phyloP scores from a whole-genome alignment of 2,329 filamentous ascomycete genomes.

The Colletotrichum costaricense region DNA sequence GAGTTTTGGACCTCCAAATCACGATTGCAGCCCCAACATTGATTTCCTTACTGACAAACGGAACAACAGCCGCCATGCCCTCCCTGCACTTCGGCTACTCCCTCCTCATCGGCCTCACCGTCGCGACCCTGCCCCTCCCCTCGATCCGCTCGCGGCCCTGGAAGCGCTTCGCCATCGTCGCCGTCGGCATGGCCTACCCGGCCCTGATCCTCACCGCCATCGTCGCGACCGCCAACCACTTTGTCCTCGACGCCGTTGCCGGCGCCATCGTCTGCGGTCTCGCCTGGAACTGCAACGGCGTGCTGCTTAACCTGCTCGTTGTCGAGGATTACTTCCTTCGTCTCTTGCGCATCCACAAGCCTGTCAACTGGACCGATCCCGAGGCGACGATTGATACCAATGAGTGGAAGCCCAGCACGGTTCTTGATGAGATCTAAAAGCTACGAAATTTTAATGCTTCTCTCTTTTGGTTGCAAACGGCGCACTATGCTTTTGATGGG shows the following conservation, averaged over 20 bases:
- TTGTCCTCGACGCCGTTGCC: conserved; percentile 77
- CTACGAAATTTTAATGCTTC: not conserved
- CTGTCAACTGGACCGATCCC: conserved; percentile 54
- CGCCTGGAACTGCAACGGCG: conserved; percentile 67
- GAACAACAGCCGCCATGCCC: conserved; percentile 74
- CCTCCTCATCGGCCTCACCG: conserved; percentile 76
- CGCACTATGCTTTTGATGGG: not conserved
- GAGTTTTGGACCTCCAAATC: conserved; percentile 40
- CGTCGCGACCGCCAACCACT: conserved; percentile 79
- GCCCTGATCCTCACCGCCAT: conserved; percentile 74
- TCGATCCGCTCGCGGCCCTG: conserved; percentile 62
- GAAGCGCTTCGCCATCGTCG: conserved; percentile 57
- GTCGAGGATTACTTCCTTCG: conserved; percentile 77
- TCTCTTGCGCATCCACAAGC: conserved; percentile 73
- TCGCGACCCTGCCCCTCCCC: conserved; percentile 72
- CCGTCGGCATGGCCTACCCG: conserved; percentile 72
- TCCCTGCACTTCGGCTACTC: conserved; percentile 82
- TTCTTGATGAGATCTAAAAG: conserved; percentile 36
- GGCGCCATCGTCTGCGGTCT: conserved; percentile 73
- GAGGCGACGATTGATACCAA: conserved; percentile 48
- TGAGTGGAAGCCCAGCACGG: conserved; percentile 43
- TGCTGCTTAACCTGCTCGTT: conserved; percentile 71
- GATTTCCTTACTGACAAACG: conserved; percentile 15
- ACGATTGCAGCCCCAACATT: not conserved
- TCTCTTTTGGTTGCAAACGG: not conserved